Evolutionary conservation across 2,329 filamentous ascomycete species (phyloP).

Genomic region (Hypoxylon sp.): DNA sequence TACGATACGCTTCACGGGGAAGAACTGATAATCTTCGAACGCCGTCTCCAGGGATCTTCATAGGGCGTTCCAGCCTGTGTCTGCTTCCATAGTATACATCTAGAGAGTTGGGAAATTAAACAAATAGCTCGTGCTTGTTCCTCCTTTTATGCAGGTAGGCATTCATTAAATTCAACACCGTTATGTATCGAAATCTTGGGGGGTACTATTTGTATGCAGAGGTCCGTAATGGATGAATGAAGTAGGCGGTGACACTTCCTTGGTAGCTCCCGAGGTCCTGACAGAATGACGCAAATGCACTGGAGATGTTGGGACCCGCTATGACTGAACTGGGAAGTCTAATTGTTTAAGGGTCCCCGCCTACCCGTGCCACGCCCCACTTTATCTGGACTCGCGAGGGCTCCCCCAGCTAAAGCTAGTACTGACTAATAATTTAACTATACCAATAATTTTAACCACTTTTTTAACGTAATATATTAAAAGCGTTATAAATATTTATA

Average conservation of each 20-base stretch:
- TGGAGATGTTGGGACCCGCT: constrained; percentile 12
- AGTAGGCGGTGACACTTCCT: constrained; percentile 27
- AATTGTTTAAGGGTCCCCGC: constrained; percentile 8
- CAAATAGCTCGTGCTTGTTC: background rate
- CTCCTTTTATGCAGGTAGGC: background rate
- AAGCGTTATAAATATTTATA: no score
- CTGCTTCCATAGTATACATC: background rate
- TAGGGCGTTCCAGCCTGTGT: background rate
- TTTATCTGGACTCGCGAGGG: no score
- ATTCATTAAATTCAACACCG: background rate
- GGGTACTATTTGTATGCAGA: background rate
- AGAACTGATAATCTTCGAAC: background rate
- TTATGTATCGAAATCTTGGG: background rate
- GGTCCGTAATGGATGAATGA: background rate
- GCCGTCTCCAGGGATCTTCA: background rate
- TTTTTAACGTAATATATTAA: no score
- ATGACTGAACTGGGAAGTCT: constrained; percentile 3
- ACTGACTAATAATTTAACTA: no score
- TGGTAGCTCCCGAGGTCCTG: constrained; percentile 1
- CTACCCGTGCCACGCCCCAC: no score
- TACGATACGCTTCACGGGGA: background rate
- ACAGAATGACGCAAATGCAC: constrained; percentile 31
- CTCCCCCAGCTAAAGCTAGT: no score
- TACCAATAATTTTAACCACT: no score
- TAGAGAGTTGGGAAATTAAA: background rate